Conservation (phyloP, 768 basidiomycete species). For the Podaxis sp. region DNA sequence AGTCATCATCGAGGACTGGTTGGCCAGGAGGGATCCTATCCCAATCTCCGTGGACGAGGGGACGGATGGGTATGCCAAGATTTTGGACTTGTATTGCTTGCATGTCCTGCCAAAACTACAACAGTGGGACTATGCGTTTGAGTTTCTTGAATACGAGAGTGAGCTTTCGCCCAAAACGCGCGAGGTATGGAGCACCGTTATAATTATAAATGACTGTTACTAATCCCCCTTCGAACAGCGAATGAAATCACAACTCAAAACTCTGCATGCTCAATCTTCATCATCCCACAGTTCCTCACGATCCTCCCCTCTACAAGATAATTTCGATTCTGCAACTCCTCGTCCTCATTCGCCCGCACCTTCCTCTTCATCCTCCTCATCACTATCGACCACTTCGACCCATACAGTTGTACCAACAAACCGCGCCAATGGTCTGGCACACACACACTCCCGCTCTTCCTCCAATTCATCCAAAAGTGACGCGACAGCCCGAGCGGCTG, state of each 20-base stretch:
- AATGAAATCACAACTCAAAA: constrained; percentile 39
- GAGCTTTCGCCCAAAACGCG: constrained; percentile 53
- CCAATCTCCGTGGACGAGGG: constrained; percentile 22
- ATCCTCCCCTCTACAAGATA: constrained; percentile 23
- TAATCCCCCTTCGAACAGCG: constrained; percentile 27
- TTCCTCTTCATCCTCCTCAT: constrained; percentile 63
- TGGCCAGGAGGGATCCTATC: constrained; percentile 53
- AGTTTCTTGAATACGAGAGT: constrained; percentile 72
- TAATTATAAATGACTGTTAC: constrained; percentile 9
- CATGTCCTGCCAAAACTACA: constrained; percentile 70
- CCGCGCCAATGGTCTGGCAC: constrained; percentile 19
- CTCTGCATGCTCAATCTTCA: constrained; percentile 38
- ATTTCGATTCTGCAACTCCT: constrained; percentile 31
- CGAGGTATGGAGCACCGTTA: constrained; percentile 42
- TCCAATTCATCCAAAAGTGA: constrained; percentile 38
- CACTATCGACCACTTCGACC: constrained; percentile 70
- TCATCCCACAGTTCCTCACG: constrained; percentile 30
- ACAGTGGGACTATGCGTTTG: constrained; percentile 79
- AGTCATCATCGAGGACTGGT: constrained; percentile 76
- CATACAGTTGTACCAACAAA: constrained; percentile 66
- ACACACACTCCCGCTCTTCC: constrained; percentile 25
- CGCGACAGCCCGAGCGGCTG: constrained; percentile 18
- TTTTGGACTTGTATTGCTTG: constrained; percentile 75
- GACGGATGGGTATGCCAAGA: constrained; percentile 62
- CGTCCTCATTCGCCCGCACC: constrained; percentile 49